A percentile compares a stretch with the other conserved stretches of the same genome.
These are phyloP conservation scores for Euphrasia confusa DNA, from an alignment of 257 asterid species.

Conservation along the genomic window DNA sequence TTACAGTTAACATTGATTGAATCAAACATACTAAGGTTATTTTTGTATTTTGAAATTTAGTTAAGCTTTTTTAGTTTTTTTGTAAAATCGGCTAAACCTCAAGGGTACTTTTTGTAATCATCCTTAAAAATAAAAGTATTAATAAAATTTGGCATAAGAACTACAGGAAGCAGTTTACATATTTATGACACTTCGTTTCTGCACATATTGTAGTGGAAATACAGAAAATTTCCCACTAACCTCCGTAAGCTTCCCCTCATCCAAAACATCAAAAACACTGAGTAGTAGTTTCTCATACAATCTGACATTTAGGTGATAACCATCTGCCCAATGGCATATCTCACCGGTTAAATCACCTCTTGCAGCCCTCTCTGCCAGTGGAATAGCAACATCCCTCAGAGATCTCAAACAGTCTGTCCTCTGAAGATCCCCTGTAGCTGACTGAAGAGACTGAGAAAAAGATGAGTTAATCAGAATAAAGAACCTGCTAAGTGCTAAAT, in stretches of 20 bases:
- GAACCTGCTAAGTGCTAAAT: not conserved
- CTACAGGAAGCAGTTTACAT: slow-evolving; percentile 10
- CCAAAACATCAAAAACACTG: slow-evolving; percentile 92
- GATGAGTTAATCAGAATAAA: slow-evolving; percentile 18
- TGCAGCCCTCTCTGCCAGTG: slow-evolving; percentile 95
- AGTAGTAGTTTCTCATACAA: slow-evolving; percentile 86
- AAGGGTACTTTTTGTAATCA: too few species aligned
- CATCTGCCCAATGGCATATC: slow-evolving; percentile 99
- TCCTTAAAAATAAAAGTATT: too few species aligned
- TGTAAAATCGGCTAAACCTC: too few species aligned
- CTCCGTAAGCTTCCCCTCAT: slow-evolving; percentile 99
- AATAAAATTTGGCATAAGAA: not conserved
- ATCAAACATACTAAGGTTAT: too few species aligned
- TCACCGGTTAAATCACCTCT: slow-evolving; percentile 99
- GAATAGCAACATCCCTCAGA: slow-evolving; percentile 68
- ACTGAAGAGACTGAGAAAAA: slow-evolving; percentile 71
- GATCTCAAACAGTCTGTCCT: slow-evolving; percentile 88
- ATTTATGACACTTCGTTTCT: slow-evolving; percentile 15
- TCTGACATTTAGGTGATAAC: slow-evolving; percentile 87
- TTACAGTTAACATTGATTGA: too few species aligned
- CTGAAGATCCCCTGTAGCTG: slow-evolving; percentile 81
- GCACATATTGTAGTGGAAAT: slow-evolving; percentile 3
- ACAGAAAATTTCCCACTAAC: slow-evolving; percentile 38
- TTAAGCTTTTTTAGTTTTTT: too few species aligned
- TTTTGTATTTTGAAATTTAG: too few species aligned